A percentile compares a stretch with the other conserved stretches of the same genome.
Conservation (phyloP, 192 early-diverging fungal genomes). For the Gorgonomyces haynaldii region DNA sequence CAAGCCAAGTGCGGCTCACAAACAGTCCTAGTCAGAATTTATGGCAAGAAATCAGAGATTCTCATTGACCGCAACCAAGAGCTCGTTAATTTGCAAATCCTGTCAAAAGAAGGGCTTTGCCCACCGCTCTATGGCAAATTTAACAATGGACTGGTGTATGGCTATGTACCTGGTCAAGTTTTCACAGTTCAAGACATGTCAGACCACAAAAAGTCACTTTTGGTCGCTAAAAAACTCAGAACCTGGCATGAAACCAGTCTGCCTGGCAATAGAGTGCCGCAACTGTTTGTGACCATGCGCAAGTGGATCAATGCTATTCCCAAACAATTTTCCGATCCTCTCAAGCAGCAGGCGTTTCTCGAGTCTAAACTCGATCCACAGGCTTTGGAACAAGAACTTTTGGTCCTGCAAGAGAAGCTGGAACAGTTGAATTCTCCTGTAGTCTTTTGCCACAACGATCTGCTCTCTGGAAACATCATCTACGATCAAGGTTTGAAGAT, state of each 20-base stretch:
- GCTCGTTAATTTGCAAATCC: conserved; percentile 64
- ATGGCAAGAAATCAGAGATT: conserved; percentile 75
- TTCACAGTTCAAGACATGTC: conserved; percentile 65
- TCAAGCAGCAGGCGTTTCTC: conserved; percentile 42
- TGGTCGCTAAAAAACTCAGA: conserved; percentile 68
- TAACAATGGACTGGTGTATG: conserved; percentile 87
- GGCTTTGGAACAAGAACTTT: conserved; percentile 22
- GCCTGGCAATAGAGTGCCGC: conserved; percentile 26
- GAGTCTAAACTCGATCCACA: conserved; percentile 7
- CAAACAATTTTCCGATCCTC: conserved; percentile 36
- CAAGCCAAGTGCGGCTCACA: conserved; percentile 41
- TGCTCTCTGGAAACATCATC: conserved; percentile 84
- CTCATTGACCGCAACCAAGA: conserved; percentile 85
- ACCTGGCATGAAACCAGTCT: conserved; percentile 68
- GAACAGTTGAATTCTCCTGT: conserved; percentile 57
- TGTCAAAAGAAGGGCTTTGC: conserved; percentile 57
- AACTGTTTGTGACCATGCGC: conserved; percentile 58
- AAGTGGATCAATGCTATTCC: conserved; percentile 62
- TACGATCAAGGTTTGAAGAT: conserved; percentile 25
- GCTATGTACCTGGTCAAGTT: conserved; percentile 65
- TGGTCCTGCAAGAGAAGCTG: conserved; percentile 41
- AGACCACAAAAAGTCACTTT: conserved; percentile 51
- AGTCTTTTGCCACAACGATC: conserved; percentile 88
- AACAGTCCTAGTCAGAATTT: conserved; percentile 73
- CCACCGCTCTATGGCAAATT: conserved; percentile 78